Evolutionary conservation across 176 grass and related monocot species (phyloP), one percentile per base, ranked within the genome.

Genomic region (Canna indica): DNA sequence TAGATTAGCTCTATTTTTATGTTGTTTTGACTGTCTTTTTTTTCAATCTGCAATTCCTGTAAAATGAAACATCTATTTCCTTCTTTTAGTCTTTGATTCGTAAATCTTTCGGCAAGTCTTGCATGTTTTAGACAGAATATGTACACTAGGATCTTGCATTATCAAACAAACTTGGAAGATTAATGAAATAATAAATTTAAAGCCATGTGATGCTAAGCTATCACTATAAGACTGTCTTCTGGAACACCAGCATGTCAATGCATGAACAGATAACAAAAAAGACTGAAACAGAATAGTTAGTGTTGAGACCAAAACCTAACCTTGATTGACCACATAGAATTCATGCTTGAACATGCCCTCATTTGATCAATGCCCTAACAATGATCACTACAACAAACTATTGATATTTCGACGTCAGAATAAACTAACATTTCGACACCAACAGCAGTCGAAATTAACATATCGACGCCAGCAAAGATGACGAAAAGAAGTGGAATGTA

Each of bases 281-380:
- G 66, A 46, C 24, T 29, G 10, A 54, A 31, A 28, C 26, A 20
- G 48, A n/a, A 32, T 1, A 78, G 45, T 30, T 42, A 56, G 54
- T 0, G 64, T 7, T 67, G 46, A 76, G 33, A 54, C 3, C 5
- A 5, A 38, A 24, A 47, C 52, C 30, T 67, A 69, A 81, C 86
- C 83, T 70, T 28, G 47, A 60, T 70, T 78, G 38, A 77, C n/a
- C 22, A 81, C 66, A 26, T 54, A 81, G 22, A 59, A 14, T 27
- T 90, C 76, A 87, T 58, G 75, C 66, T 70, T 79, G 78, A 73
- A 82, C 72, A 60, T 76, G 76, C 16, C 77, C 82, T 63, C 79
- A 83, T 62, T 79, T 86, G 46, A 86, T 88, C 44, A 94, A 84
- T 81, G 82, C 83, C 80, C 69, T 85, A 72, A 99, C 84, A 74